Conservation (phyloP, 345 rosid genomes). For the Arabidopsis arenosa region DNA sequence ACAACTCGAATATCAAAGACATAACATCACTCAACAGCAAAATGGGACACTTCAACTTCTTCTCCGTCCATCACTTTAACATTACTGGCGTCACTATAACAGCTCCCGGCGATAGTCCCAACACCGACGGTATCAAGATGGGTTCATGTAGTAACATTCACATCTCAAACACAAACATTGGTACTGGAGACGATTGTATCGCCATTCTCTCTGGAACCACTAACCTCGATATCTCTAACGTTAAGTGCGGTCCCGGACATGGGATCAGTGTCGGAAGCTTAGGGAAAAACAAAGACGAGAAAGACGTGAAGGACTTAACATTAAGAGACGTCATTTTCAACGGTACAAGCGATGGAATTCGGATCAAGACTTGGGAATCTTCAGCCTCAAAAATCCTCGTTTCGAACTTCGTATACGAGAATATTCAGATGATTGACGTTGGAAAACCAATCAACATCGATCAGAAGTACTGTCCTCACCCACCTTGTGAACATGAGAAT, state of each 20-base stretch:
- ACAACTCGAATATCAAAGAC: slow-evolving; percentile 31
- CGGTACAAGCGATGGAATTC: slow-evolving; percentile 37
- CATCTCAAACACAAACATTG: slow-evolving; percentile 36
- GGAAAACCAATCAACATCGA: slow-evolving; percentile 38
- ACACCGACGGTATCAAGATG: slow-evolving; percentile 46
- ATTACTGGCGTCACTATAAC: slow-evolving; percentile 32
- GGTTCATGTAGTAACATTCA: slow-evolving; percentile 30
- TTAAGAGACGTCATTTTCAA: slow-evolving; percentile 30
- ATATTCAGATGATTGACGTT: slow-evolving; percentile 42
- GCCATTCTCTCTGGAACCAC: slow-evolving; percentile 41
- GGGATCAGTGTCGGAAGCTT: slow-evolving; percentile 43
- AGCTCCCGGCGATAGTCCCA: slow-evolving; percentile 37
- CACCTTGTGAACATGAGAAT: slow-evolving; percentile 13
- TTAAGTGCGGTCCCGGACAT: slow-evolving; percentile 42
- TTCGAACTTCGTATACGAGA: slow-evolving; percentile 35
- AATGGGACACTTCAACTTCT: slow-evolving; percentile 40
- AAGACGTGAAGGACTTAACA: slow-evolving; percentile 19
- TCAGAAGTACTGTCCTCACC: slow-evolving; percentile 38
- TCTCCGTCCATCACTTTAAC: slow-evolving; percentile 32
- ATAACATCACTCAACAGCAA: slow-evolving; percentile 46
- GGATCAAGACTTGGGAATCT: slow-evolving; percentile 45
- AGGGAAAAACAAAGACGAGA: slow-evolving; percentile 38
- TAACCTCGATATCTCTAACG: slow-evolving; percentile 35
- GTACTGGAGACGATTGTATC: slow-evolving; percentile 44
- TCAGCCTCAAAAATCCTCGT: slow-evolving; percentile 27